Evolutionary conservation across 352 stramenopile genomes (phyloP).

Genomic region (Pythium folliculosum): DNA sequence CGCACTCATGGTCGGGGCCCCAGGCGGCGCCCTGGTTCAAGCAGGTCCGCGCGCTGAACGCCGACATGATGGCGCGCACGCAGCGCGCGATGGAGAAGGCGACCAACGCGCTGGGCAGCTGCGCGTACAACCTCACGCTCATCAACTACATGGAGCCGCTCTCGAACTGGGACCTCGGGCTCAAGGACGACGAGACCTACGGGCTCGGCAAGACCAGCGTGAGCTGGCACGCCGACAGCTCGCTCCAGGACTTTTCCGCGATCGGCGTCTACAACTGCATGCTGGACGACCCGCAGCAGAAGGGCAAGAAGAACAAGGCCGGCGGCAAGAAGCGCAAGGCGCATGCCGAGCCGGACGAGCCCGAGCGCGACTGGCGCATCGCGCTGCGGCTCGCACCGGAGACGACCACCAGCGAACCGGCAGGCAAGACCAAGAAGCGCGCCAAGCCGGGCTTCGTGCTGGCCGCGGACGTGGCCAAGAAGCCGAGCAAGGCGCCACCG

Average conservation of each 20-base stretch:
- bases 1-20: slow-evolving; percentile 59
- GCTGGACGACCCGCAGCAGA: slow-evolving; percentile 25
- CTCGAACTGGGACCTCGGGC: slow-evolving; percentile 35
- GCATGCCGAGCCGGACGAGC: neutral
- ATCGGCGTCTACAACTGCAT: slow-evolving; percentile 87
- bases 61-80: slow-evolving; percentile 21
- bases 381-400: slow-evolving; percentile 59
- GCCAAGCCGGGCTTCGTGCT: neutral
- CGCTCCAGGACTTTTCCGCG: slow-evolving; percentile 70
- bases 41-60: slow-evolving; percentile 23
- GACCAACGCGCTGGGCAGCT: slow-evolving; percentile 26
- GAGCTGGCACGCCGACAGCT: slow-evolving; percentile 86
- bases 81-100: slow-evolving; percentile 25
- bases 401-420: neutral
- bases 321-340: slow-evolving; percentile 20
- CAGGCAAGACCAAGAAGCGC: slow-evolving; percentile 16
- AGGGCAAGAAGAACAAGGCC: slow-evolving; percentile 15
- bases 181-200: slow-evolving; percentile 56
- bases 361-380: slow-evolving; percentile 52
- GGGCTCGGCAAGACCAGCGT: slow-evolving; percentile 49
- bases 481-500: slow-evolving; percentile 16
- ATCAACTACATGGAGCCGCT: slow-evolving; percentile 57
- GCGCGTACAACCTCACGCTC: slow-evolving; percentile 63
- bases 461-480: neutral
- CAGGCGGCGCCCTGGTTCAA: slow-evolving; percentile 27